Base-by-base conservation (phyloP, 345 rosid genomes). In the Gossypium stocksii region DNA sequence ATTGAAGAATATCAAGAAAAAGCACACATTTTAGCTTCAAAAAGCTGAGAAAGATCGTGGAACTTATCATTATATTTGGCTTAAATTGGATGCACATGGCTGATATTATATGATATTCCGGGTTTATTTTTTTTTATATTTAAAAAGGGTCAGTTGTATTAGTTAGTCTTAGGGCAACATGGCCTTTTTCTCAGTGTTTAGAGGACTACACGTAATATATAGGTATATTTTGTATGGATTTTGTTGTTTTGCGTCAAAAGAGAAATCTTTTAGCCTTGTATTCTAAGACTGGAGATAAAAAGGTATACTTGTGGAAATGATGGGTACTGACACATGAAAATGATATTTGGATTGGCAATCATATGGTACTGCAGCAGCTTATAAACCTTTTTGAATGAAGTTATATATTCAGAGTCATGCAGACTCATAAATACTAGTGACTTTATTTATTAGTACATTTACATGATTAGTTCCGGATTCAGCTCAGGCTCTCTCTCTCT, bases 1-100 rank as follows among this genome's bases (percentile, higher is more conserved):
- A 53, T 67, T 75, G 61, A 71, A 74, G 71, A 49, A 57, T 56
- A 56, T 56, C 27, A 46, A 10, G 27, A 70, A 46, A 74, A 77
- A 76, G 58, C 64, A 27, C 38, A 60, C 19, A 62, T 70, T 62
- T 63, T 75, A 69, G 74, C 75, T 74, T 78, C 65, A 72, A 83
- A 54, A 85, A 83, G 83, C 29, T 60, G 77, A 66, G 76, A 69
- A 54, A 56, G 80, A 75, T 75, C 66, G 82, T 82, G 86, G 82
- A 69, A 73, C 81, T 58, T 80, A 81, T 87, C 79, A 85, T 87
- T 80, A 62, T 77, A 82, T 58, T 78, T 73, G 77, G 77, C 72
- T 73, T 44, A 87, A 76, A 77, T 71, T 77, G 86, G 83, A 76
- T 54, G 88, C 91, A 87, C 86, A 85, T 87, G 91, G 85, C 79